These are phyloP conservation scores for Cryptosporidium xiaoi DNA, from an alignment of 169 alveolate species.

Conservation along the genomic window DNA sequence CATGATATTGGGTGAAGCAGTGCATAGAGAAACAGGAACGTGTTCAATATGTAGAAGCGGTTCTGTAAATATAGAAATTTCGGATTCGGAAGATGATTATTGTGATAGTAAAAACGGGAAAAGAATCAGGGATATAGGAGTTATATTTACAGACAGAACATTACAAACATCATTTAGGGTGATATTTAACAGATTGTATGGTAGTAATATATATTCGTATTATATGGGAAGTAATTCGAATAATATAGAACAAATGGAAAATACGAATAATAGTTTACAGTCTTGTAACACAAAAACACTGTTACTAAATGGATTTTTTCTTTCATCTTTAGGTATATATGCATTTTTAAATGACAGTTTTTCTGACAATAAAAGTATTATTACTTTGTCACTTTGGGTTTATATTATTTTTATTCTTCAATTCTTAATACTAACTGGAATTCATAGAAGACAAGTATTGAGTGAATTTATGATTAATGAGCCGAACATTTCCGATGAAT, in stretches of 20 bases:
- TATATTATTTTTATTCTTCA: slow-evolving; percentile 37
- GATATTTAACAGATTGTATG: slow-evolving; percentile 19
- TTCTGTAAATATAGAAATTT: slow-evolving; percentile 17
- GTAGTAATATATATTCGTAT: slow-evolving; percentile 16
- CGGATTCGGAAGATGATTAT: slow-evolving; percentile 1
- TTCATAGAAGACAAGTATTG: slow-evolving; percentile 41
- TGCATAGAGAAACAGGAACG: slow-evolving; percentile 2
- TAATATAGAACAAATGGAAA: no score
- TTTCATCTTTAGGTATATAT: slow-evolving; percentile 13
- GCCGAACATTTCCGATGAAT: slow-evolving; percentile 4
- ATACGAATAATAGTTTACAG: not conserved
- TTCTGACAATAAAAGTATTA: slow-evolving; percentile 34
- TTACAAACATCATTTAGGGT: slow-evolving; percentile 10
- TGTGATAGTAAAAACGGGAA: not conserved
- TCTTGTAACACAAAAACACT: slow-evolving; percentile 7
- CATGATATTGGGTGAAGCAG: slow-evolving; percentile 32
- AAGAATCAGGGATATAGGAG: not conserved
- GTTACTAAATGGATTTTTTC: slow-evolving; percentile 25
- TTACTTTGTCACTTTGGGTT: slow-evolving; percentile 41
- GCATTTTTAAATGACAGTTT: slow-evolving; percentile 1
- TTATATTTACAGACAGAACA: not conserved
- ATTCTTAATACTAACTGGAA: slow-evolving; percentile 39
- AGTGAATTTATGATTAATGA: slow-evolving; percentile 16
- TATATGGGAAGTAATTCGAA: not conserved
- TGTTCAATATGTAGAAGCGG: slow-evolving; percentile 67